phyloP scores from a whole-genome alignment of 169 alveolate species.

The Plasmodium falciparum region DNA sequence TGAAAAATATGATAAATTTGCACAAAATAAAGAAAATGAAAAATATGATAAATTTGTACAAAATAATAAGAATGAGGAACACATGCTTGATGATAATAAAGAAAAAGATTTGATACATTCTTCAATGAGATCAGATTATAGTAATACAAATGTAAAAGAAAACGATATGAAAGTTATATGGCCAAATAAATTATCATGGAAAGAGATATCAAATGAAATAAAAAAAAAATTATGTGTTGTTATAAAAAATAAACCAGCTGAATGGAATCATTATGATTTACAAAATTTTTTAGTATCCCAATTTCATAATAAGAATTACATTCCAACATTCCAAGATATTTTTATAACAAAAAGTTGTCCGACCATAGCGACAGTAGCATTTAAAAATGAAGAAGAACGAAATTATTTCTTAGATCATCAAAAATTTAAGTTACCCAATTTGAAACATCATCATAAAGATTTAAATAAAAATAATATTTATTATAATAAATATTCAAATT shows the following conservation, averaged over 20 bases:
- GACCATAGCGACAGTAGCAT: slow-evolving; percentile 47
- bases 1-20: not conserved
- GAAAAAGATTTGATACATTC: no score
- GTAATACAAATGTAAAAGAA: not conserved
- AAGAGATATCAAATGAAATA: slow-evolving; percentile 40
- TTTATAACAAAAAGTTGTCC: slow-evolving; percentile 48
- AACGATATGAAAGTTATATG: not conserved
- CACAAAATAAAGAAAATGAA: not conserved
- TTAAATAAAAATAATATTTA: not conserved
- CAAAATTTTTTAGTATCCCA: slow-evolving; percentile 32
- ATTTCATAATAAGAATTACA: slow-evolving; percentile 1
- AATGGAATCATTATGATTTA: slow-evolving; percentile 55
- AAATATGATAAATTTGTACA: not conserved
- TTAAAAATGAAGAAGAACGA: slow-evolving; percentile 19
- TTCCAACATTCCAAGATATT: slow-evolving; percentile 35
- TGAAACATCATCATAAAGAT: not conserved
- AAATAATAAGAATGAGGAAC: not conserved
- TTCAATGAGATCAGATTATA: not conserved
- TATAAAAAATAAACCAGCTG: slow-evolving; percentile 40
- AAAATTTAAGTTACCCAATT: slow-evolving; percentile 25
- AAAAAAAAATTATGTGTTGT: slow-evolving; percentile 36
- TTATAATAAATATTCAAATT: slow-evolving; percentile 21
- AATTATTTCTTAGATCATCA: slow-evolving; percentile 14
- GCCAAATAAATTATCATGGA: slow-evolving; percentile 44
- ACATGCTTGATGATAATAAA: no score